Evolutionary conservation across 2,329 filamentous ascomycete genomes (phyloP), one percentile per base, ranked within the genome.

Genomic region (Aspergillus tubingensis): DNA sequence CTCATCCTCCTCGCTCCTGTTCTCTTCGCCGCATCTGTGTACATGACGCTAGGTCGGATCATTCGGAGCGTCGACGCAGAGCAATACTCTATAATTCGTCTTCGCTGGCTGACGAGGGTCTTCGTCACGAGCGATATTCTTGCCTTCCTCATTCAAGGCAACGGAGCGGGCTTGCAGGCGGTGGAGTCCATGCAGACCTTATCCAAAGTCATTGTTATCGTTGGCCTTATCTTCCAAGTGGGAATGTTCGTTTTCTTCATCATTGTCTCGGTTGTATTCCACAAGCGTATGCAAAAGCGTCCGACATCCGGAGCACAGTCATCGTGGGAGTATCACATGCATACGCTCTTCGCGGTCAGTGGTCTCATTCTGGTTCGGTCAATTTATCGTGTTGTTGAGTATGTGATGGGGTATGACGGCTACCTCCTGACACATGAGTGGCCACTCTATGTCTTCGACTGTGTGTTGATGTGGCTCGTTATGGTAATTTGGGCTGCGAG

Each of bases 301-400:
- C 61, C 62, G 7, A 66, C 61, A 5, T 19, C 17, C 15, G 30
- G 55, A 8, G 60, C 49, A 1, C 56, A 39, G 4, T 54, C 61
- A 11, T 55, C 53, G 3, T 69, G 64, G 65, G 58, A 60, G 47
- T 55, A 48, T 8, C 51, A 60, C n/a, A 54, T 70, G 48, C 50
- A 64, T 25, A 65, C 62, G 54, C 65, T 70, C 2, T 68, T 68
- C 60, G 61, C 57, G 15, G 64, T 67, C 27, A 70, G 65, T 57
- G 49, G 49, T 0, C 70, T 79, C 32, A 78, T 83, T 27, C 72
- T 80, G 59, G 64, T 79, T 2, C 74, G 82, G 10, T 81, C 77
- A 4, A 59, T 82, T 6, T 82, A 80, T 62, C 77, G 82, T 15
- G 73, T 82, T 2, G 66, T 83, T n/a, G 83, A 85, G 70, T 84